phyloP scores from a whole-genome alignment of 2,329 filamentous ascomycete genomes.

The Colletotrichum sp. region DNA sequence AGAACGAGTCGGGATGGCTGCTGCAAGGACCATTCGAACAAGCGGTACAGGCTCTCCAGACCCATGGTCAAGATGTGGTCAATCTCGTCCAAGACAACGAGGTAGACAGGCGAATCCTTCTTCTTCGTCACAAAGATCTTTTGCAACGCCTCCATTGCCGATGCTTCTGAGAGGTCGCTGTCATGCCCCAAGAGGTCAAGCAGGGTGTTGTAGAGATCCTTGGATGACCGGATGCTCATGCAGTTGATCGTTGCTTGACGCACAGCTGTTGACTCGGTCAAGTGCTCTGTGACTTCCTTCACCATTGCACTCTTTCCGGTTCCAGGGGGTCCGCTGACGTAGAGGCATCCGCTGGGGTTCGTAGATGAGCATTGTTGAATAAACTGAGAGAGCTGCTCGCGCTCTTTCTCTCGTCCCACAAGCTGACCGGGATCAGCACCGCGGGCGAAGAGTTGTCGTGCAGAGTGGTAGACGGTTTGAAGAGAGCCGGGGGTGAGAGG shows the following conservation, averaged over 20 bases:
- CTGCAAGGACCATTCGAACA: conserved; percentile 97
- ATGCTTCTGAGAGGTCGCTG: conserved; percentile 64
- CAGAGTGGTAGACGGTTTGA: conserved; percentile 84
- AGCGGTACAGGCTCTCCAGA: conserved; percentile 83
- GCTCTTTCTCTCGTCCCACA: conserved; percentile 76
- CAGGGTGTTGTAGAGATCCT: conserved; percentile 83
- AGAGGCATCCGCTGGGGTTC: conserved; percentile 79
- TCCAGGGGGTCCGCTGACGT: conserved; percentile 93
- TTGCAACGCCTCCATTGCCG: conserved; percentile 72
- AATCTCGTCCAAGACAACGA: conserved; percentile 94
- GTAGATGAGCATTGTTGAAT: conserved; percentile 66
- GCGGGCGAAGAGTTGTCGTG: conserved; percentile 85
- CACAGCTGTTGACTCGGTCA: conserved; percentile 57
- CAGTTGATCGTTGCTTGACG: conserved; percentile 89
- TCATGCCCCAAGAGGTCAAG: conserved; percentile 71
- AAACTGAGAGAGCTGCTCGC: conserved; percentile 71
- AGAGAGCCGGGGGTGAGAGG: conserved; percentile 71
- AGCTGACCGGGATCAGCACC: conserved; percentile 77
- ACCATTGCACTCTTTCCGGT: conserved; percentile 97
- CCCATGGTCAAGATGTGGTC: conserved; percentile 92
- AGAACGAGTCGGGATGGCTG: conserved; percentile 80
- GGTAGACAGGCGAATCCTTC: conserved; percentile 62
- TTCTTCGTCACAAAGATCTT: conserved; percentile 72
- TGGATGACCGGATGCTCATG: conserved; percentile 91
- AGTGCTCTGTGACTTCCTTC: conserved; percentile 72